phyloP scores from a whole-genome alignment of 169 alveolate species.

The Plasmodium berghei region DNA sequence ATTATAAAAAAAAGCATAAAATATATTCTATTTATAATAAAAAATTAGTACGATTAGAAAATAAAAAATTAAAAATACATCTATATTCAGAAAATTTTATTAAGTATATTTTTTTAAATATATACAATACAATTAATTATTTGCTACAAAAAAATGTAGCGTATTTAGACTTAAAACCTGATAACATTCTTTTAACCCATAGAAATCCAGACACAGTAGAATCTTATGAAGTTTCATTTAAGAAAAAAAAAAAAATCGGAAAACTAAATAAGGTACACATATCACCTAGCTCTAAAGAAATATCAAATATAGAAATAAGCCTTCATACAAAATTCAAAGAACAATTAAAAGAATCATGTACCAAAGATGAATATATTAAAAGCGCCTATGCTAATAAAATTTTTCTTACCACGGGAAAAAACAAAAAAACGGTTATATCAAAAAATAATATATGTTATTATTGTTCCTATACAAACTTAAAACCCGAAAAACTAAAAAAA shows the following conservation, averaged over 20 bases:
- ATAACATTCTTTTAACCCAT: conserved; percentile 42
- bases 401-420: conserved; percentile 11
- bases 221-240: conserved; percentile 24
- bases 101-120: conserved; percentile 29
- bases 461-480: conserved; percentile 21
- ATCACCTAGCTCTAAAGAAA: conserved; percentile 1
- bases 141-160: conserved; percentile 53
- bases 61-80: conserved; percentile 11
- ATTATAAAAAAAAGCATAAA: conserved; percentile 43
- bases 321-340: conserved; percentile 15
- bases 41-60: conserved; percentile 9
- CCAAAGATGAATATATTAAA: background rate
- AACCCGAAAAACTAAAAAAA: conserved; percentile 37
- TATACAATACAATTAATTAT: conserved; percentile 40
- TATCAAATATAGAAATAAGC: conserved; percentile 5
- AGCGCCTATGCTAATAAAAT: conserved; percentile 4
- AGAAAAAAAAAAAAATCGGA: conserved; percentile 13
- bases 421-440: conserved; percentile 1
- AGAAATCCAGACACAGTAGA: conserved; percentile 13
- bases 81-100: conserved; percentile 64
- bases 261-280: background rate
- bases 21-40: conserved; percentile 35
- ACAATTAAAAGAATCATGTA: background rate
- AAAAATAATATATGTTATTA: background rate
- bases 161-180: conserved; percentile 65